These are phyloP conservation scores for Bruguiera sexangula DNA, from an alignment of 345 rosid genomes.

Conservation along the genomic window DNA sequence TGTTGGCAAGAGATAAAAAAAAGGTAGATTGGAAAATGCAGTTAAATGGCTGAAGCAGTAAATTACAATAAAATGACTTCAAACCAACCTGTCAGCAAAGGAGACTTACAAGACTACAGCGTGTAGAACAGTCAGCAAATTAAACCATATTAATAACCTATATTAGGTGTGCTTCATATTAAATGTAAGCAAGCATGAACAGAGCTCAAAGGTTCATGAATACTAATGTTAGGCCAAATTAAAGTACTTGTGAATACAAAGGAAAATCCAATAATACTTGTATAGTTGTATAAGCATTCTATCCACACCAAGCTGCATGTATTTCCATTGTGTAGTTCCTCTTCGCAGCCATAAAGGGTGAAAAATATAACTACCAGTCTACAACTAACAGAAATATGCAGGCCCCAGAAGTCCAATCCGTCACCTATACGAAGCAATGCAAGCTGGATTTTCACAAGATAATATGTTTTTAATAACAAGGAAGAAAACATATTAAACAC, in stretches of 20 bases:
- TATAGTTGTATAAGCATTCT: not conserved
- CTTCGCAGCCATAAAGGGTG: not conserved
- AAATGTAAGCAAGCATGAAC: not conserved
- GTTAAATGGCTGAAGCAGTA: too few species aligned
- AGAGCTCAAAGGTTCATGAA: not conserved
- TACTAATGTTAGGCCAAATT: slow-evolving; percentile 17
- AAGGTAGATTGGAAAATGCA: too few species aligned
- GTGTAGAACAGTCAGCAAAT: too few species aligned
- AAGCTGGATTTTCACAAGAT: slow-evolving; percentile 6
- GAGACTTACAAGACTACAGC: too few species aligned
- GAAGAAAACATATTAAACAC: not conserved
- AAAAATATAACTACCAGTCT: slow-evolving; percentile 30
- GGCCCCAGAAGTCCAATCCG: not conserved
- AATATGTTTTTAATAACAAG: not conserved
- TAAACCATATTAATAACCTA: not conserved
- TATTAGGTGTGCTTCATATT: not conserved
- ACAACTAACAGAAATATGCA: slow-evolving; percentile 16
- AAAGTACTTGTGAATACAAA: not conserved
- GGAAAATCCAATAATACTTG: not conserved
- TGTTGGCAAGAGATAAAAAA: too few species aligned
- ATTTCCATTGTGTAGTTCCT: not conserved
- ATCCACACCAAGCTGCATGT: not conserved
- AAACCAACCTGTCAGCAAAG: too few species aligned
- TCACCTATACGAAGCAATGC: not conserved
- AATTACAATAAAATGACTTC: too few species aligned